These are phyloP conservation scores for Cryptomeria japonica DNA, from an alignment of 75 land plant genomes.

Conservation along the genomic window DNA sequence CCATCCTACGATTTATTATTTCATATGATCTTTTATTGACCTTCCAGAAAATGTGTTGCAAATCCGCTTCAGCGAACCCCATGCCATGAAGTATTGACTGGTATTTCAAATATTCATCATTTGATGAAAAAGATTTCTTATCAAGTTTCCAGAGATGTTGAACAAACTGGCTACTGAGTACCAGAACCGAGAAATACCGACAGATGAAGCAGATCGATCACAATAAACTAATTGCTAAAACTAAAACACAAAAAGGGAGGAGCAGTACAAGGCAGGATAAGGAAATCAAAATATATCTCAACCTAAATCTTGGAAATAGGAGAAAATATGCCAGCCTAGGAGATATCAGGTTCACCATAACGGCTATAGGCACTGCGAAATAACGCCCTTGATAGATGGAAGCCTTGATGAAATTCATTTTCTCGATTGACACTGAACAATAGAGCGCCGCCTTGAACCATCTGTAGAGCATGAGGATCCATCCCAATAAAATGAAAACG, in stretches of 20 bases:
- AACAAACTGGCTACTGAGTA: background rate
- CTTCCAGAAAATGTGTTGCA: background rate
- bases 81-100: background rate
- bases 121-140: background rate
- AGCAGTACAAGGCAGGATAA: background rate
- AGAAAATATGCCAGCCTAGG: too few relatives aligned
- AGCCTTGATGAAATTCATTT: background rate
- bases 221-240: background rate
- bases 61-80: too few relatives aligned
- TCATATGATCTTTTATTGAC: background rate
- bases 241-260: background rate
- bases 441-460: background rate
- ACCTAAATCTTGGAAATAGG: too few relatives aligned
- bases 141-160: background rate
- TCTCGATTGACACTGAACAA: background rate
- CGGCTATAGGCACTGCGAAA: too few relatives aligned
- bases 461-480: background rate
- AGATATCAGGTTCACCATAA: too few relatives aligned
- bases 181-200: background rate
- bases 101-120: background rate
- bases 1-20: background rate
- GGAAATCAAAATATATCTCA: background rate
- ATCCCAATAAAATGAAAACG: background rate
- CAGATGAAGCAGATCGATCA: background rate
- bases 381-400: background rate